Conservation (phyloP, 2,329 filamentous ascomycete species). For the Anthostomella pinea region DNA sequence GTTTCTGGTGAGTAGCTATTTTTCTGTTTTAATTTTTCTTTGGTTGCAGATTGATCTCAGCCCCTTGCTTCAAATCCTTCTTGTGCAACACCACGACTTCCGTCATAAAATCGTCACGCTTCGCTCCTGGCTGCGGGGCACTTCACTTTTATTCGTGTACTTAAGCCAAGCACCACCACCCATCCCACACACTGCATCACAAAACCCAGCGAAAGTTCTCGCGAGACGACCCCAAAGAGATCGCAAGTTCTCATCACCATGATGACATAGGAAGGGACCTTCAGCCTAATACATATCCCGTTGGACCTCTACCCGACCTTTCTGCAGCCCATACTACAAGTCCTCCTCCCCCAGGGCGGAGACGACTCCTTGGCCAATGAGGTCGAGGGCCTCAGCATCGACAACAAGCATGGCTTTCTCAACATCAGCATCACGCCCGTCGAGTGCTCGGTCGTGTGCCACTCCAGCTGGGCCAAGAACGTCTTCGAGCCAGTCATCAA, state of each 20-base stretch:
- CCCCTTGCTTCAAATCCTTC: too few relatives aligned
- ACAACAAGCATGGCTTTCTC: conserved; percentile 73
- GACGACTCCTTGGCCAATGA: conserved; percentile 33
- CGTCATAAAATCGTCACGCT: too few relatives aligned
- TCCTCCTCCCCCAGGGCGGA: conserved; percentile 66
- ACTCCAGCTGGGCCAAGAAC: conserved; percentile 67
- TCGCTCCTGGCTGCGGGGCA: too few relatives aligned
- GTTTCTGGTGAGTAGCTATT: conserved; percentile 30
- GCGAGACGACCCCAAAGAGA: too few relatives aligned
- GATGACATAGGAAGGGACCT: conserved; percentile 84
- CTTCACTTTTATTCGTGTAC: too few relatives aligned
- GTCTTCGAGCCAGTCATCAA: conserved; percentile 73
- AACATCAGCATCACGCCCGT: conserved; percentile 91
- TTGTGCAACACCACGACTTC: too few relatives aligned
- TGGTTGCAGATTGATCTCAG: too few relatives aligned
- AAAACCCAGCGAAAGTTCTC: too few relatives aligned
- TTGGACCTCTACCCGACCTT: conserved; percentile 73
- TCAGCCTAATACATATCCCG: conserved; percentile 89
- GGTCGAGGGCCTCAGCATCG: conserved; percentile 46
- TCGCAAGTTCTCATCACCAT: too few relatives aligned
- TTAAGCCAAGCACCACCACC: too few relatives aligned
- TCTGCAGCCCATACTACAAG: conserved; percentile 80
- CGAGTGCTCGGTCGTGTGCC: conserved; percentile 90
- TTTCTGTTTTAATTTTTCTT: neutral
- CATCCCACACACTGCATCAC: too few relatives aligned